phyloP scores from a whole-genome alignment of 2,329 filamentous ascomycete species.

The Trichophyton verrucosum region DNA sequence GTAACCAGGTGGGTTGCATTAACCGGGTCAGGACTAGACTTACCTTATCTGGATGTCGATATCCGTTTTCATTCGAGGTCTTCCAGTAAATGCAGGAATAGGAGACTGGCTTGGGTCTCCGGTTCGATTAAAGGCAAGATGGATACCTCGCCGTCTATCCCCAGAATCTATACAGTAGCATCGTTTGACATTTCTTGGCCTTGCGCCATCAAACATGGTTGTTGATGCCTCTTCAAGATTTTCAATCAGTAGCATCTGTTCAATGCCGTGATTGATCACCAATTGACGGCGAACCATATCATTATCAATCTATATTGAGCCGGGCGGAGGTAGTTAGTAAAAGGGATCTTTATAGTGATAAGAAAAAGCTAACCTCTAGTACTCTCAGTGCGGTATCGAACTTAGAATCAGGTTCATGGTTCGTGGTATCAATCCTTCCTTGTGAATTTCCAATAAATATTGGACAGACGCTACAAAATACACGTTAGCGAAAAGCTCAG shows the following conservation, averaged over 20 bases:
- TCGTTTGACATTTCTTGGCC: conserved; percentile 57
- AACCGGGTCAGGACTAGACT: conserved; percentile 8
- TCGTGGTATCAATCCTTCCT: conserved; percentile 42
- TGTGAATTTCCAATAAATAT: conserved; percentile 52
- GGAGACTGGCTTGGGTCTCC: conserved; percentile 42
- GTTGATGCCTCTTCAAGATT: conserved; percentile 53
- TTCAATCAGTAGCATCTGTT: conserved; percentile 69
- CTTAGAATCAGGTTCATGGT: conserved; percentile 59
- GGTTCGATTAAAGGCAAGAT: conserved; percentile 41
- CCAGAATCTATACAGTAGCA: conserved; percentile 54
- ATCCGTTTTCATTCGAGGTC: conserved; percentile 69
- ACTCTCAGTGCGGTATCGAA: conserved; percentile 70
- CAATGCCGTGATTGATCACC: conserved; percentile 69
- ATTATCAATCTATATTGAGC: conserved; percentile 53
- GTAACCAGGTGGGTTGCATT: background rate
- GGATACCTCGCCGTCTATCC: conserved; percentile 49
- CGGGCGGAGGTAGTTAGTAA: background rate
- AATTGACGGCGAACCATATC: conserved; percentile 65
- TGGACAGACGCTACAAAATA: conserved; percentile 34
- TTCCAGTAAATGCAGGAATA: conserved; percentile 41
- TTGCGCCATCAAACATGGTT: conserved; percentile 52
- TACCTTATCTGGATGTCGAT: conserved; percentile 52
- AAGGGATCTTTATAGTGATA: background rate
- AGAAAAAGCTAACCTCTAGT: conserved; percentile 43
- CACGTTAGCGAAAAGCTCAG: background rate